A percentile compares a stretch with the other conserved stretches of the same genome.
phyloP scores from a whole-genome alignment of 2,329 filamentous ascomycete species.

The Sclerotinia trifoliorum region DNA sequence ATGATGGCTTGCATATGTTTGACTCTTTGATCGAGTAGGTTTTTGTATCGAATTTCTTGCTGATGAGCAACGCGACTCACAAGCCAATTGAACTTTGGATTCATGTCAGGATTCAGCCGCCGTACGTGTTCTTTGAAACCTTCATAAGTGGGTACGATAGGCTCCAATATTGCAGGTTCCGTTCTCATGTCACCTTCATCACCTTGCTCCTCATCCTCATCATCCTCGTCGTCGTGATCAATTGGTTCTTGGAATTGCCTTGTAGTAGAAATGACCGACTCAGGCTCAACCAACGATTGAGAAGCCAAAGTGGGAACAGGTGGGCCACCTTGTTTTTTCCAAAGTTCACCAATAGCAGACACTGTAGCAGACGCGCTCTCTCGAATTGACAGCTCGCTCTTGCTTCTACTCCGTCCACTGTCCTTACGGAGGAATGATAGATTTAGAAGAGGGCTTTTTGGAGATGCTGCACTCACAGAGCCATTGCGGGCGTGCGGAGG shows the following conservation, averaged over 20 bases:
- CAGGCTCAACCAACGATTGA: constrained; percentile 42
- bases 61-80: constrained; percentile 81
- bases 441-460: constrained; percentile 44
- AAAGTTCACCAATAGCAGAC: constrained; percentile 49
- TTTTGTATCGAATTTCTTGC: constrained; percentile 76
- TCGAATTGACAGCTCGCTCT: constrained; percentile 35
- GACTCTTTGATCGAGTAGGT: constrained; percentile 66
- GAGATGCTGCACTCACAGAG: constrained; percentile 58
- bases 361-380: constrained; percentile 4
- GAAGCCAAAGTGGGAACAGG: constrained; percentile 56
- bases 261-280: constrained; percentile 27
- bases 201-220: constrained; percentile 62
- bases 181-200: constrained; percentile 62
- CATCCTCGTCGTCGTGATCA: constrained; percentile 49
- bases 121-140: constrained; percentile 76
- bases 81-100: constrained; percentile 58
- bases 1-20: constrained; percentile 65
- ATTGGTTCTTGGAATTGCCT: constrained; percentile 35
- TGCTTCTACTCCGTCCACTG: constrained; percentile 57
- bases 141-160: constrained; percentile 68
- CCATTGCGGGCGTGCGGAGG: constrained; percentile 53
- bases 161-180: constrained; percentile 61
- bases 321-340: constrained; percentile 57
- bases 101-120: constrained; percentile 70
- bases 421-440: constrained; percentile 47